Conservation (phyloP, 192 early-diverging fungal genomes). For the Anaeromyces robustus region DNA sequence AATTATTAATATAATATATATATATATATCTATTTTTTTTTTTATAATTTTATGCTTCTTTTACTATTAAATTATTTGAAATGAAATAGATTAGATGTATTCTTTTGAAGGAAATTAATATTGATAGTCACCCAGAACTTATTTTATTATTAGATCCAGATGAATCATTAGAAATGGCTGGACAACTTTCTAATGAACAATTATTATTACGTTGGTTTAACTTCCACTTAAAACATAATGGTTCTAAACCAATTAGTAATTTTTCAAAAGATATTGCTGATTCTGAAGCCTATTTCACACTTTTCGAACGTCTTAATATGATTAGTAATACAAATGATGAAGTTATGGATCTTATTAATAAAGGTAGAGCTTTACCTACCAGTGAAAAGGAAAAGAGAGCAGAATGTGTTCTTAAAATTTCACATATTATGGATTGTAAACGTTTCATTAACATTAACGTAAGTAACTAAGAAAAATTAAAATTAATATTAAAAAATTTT, state of each 20-base stretch:
- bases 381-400: not conserved
- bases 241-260: constrained; percentile 2
- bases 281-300: not conserved
- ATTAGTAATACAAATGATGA: not conserved
- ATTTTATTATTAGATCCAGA: constrained; percentile 85
- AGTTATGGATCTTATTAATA: not conserved
- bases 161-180: constrained; percentile 85
- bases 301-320: not conserved
- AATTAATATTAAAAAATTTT: no score
- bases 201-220: constrained; percentile 99
- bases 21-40: no score
- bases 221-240: constrained; percentile 90
- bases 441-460: not conserved
- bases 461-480: not conserved
- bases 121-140: constrained; percentile 94
- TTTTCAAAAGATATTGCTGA: not conserved
- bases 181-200: constrained; percentile 79
- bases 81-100: not conserved
- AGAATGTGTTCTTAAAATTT: not conserved
- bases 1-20: no score
- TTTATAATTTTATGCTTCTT: no score
- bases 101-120: constrained; percentile 58
- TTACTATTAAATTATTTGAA: no score
- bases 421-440: not conserved
- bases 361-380: not conserved